phyloP scores from a whole-genome alignment of 2,329 filamentous ascomycete genomes.

The Bimuria novae-zelandiae region DNA sequence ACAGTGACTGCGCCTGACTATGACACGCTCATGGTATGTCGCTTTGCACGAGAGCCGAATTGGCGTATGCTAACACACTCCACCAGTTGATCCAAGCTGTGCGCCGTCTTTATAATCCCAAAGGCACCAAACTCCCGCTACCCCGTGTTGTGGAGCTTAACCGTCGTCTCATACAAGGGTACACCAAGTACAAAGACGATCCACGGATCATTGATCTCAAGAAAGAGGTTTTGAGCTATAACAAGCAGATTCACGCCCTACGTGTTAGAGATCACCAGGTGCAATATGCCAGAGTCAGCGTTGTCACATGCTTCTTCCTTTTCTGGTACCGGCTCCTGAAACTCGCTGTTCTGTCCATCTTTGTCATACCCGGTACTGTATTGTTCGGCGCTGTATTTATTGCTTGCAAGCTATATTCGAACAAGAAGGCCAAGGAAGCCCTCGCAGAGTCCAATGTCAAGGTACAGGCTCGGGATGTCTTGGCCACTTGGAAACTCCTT shows the following conservation, averaged over 20 bases:
- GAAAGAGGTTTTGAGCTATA: conserved; percentile 80
- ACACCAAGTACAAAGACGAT: conserved; percentile 90
- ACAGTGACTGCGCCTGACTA: conserved; percentile 93
- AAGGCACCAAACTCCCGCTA: conserved; percentile 88
- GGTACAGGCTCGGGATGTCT: conserved; percentile 45
- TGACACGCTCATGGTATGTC: conserved; percentile 81
- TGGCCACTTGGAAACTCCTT: conserved; percentile 50
- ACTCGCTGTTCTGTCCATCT: conserved; percentile 74
- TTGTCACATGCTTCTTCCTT: conserved; percentile 73
- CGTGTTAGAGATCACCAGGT: conserved; percentile 94
- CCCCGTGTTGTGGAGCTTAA: conserved; percentile 95
- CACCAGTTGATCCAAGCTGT: conserved; percentile 83
- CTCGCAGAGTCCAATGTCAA: conserved; percentile 49
- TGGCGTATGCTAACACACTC: conserved; percentile 32
- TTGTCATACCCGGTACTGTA: conserved; percentile 82
- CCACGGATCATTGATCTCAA: conserved; percentile 78
- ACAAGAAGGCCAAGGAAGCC: conserved; percentile 45
- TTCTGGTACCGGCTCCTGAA: conserved; percentile 82
- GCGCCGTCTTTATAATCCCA: conserved; percentile 89
- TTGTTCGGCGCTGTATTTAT: conserved; percentile 68
- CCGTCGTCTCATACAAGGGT: conserved; percentile 85
- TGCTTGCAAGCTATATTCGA: conserved; percentile 43
- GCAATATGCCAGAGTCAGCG: conserved; percentile 83
- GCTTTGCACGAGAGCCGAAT: neutral
- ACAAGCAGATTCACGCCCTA: conserved; percentile 81